Percentiles rank a stretch among this genome's conserved stretches.
phyloP scores from a whole-genome alignment of 257 asterid genomes.

The Craterostigma plantagineum region DNA sequence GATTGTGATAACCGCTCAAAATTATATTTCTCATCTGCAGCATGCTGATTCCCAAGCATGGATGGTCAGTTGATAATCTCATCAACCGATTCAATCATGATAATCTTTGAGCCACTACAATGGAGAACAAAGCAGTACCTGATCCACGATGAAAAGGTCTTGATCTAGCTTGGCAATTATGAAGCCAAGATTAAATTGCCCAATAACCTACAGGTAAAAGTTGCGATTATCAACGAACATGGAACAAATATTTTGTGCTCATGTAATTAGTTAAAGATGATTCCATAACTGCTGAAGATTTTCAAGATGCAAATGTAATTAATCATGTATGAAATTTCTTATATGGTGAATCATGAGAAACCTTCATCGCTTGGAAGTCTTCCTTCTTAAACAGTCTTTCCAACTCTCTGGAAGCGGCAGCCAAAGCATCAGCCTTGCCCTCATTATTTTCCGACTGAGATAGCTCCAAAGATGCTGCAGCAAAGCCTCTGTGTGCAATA shows the following conservation, averaged over 20 bases:
- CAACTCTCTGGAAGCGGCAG: slow-evolving; percentile 83
- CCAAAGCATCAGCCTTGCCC: slow-evolving; percentile 61
- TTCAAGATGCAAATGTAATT: too few relatives aligned
- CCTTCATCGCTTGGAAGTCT: slow-evolving; percentile 80
- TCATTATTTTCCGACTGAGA: slow-evolving; percentile 47
- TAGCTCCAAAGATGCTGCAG: slow-evolving; percentile 76
- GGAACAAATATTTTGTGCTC: not conserved
- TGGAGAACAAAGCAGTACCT: slow-evolving; percentile 35
- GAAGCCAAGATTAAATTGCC: slow-evolving; percentile 96
- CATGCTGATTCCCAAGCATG: slow-evolving; percentile 48
- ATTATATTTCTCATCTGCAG: slow-evolving; percentile 97
- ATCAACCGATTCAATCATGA: too few relatives aligned
- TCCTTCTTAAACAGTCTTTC: slow-evolving; percentile 84
- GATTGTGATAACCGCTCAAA: slow-evolving; percentile 68
- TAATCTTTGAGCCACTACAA: slow-evolving; percentile 1
- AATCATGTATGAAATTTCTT: slow-evolving; percentile 5
- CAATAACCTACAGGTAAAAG: slow-evolving; percentile 52
- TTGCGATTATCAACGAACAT: slow-evolving; percentile 6
- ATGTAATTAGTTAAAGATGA: too few relatives aligned
- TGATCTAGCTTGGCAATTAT: slow-evolving; percentile 70
- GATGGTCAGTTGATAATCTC: slow-evolving; percentile 1
- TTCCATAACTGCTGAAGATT: too few relatives aligned
- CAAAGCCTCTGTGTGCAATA: slow-evolving; percentile 32
- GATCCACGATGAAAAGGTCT: slow-evolving; percentile 95
- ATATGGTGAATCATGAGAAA: too few relatives aligned